Conservation (phyloP, 2,329 filamentous ascomycete genomes). For the Xylaria sp. region DNA sequence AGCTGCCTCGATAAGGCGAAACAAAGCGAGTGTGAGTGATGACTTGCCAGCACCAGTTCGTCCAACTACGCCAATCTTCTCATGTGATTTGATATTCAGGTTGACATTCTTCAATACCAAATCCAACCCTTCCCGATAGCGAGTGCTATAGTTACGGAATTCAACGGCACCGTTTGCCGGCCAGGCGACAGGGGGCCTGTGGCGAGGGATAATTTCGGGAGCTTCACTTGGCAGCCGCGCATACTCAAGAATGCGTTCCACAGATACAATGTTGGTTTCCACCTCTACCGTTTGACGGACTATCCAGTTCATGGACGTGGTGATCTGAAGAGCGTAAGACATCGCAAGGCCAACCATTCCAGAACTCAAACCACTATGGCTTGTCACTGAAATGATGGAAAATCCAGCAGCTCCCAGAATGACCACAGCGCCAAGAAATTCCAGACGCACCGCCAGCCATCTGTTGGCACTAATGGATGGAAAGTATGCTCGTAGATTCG, state of each 20-base stretch:
- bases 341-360: slow-evolving; percentile 91
- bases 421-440: slow-evolving; percentile 93
- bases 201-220: slow-evolving; percentile 88
- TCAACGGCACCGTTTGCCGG: slow-evolving; percentile 85
- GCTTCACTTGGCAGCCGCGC: slow-evolving; percentile 89
- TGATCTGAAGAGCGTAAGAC: slow-evolving; percentile 98
- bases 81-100: slow-evolving; percentile 90
- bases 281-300: slow-evolving; percentile 98
- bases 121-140: slow-evolving; percentile 88
- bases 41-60: slow-evolving; percentile 96
- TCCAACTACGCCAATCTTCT: slow-evolving; percentile 98
- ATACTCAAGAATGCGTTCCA: slow-evolving; percentile 97
- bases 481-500: slow-evolving; percentile 92
- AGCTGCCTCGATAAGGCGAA: slow-evolving; percentile 91
- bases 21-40: slow-evolving; percentile 87
- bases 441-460: slow-evolving; percentile 93
- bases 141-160: slow-evolving; percentile 92
- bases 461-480: slow-evolving; percentile 92
- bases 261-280: slow-evolving; percentile 99
- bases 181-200: slow-evolving; percentile 88
- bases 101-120: slow-evolving; percentile 92
- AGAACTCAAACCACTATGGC: slow-evolving; percentile 64
- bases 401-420: slow-evolving; percentile 87
- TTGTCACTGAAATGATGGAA: slow-evolving; percentile 78
- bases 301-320: slow-evolving; percentile 97